These are phyloP conservation scores for Abelmoschus esculentus DNA, from an alignment of 345 rosid species.

Conservation along the genomic window DNA sequence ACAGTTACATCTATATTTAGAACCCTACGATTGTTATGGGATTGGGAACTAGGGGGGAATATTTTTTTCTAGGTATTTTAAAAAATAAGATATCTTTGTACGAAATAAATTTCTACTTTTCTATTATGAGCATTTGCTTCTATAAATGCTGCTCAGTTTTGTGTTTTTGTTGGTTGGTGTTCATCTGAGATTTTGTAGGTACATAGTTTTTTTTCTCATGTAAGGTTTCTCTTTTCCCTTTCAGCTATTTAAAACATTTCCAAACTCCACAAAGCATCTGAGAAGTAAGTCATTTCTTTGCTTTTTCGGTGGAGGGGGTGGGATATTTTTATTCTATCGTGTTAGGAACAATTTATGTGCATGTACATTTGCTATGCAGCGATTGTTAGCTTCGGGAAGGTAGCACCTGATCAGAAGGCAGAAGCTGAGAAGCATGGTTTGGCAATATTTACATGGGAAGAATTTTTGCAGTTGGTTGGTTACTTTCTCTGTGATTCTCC, in stretches of 20 bases:
- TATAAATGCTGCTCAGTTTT: no score
- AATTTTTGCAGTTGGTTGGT: conserved; percentile 66
- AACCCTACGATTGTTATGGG: no score
- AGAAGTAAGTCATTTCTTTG: conserved; percentile 50
- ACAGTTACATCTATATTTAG: no score
- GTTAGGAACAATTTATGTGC: conserved; percentile 7
- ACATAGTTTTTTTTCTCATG: no score
- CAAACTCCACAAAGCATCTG: conserved; percentile 46
- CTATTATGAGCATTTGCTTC: no score
- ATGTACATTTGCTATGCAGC: conserved; percentile 36
- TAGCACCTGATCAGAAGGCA: conserved; percentile 52
- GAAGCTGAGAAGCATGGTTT: conserved; percentile 56
- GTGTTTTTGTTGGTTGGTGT: no score
- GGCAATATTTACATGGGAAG: conserved; percentile 69
- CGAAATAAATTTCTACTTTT: no score
- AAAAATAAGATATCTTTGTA: no score
- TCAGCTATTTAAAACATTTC: conserved; percentile 81
- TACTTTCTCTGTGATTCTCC: conserved; percentile 3
- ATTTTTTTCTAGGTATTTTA: no score
- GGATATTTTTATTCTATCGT: neutral
- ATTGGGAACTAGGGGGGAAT: no score
- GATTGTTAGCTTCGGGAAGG: conserved; percentile 89
- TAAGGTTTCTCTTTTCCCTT: conserved; percentile 14
- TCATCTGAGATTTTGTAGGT: no score
- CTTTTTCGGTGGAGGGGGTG: conserved; percentile 20